Percentiles rank a stretch among this genome's conserved stretches.
Conservation (phyloP, 257 asterid species). For the Solanum commersonii region DNA sequence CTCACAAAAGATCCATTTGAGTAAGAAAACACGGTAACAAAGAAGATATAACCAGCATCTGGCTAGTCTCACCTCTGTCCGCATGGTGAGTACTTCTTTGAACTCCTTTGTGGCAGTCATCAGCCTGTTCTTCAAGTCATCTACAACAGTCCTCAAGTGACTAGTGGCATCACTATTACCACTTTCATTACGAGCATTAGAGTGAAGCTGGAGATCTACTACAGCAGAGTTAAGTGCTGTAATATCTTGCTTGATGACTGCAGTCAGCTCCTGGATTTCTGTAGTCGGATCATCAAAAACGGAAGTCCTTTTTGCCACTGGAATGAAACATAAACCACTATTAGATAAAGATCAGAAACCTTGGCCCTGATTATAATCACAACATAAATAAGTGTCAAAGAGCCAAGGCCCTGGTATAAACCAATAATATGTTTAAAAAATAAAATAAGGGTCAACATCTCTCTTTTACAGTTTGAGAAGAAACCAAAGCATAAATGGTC, state of each 20-base stretch:
- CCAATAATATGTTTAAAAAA: background rate
- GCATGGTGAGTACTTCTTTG: constrained; percentile 85
- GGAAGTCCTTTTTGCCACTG: constrained; percentile 94
- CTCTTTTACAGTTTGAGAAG: background rate
- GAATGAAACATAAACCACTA: constrained; percentile 4
- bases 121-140: constrained; percentile 82
- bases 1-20: background rate
- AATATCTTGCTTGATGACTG: constrained; percentile 91
- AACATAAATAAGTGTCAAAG: background rate
- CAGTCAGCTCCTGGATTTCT: constrained; percentile 92
- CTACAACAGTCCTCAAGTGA: constrained; percentile 89
- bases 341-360: background rate
- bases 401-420: background rate
- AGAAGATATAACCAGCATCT: background rate
- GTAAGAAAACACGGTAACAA: background rate
- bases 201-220: constrained; percentile 72
- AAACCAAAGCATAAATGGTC: background rate
- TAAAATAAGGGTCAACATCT: background rate
- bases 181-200: constrained; percentile 56
- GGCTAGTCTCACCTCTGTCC: constrained; percentile 72
- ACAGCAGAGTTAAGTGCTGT: constrained; percentile 86
- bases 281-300: constrained; percentile 85
- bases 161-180: constrained; percentile 61
- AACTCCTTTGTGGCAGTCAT: constrained; percentile 90
- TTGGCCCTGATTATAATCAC: background rate